Evolutionary conservation across 108 stramenopile genomes (phyloP).

Genomic region (Cyclostephanos tholiformis): DNA sequence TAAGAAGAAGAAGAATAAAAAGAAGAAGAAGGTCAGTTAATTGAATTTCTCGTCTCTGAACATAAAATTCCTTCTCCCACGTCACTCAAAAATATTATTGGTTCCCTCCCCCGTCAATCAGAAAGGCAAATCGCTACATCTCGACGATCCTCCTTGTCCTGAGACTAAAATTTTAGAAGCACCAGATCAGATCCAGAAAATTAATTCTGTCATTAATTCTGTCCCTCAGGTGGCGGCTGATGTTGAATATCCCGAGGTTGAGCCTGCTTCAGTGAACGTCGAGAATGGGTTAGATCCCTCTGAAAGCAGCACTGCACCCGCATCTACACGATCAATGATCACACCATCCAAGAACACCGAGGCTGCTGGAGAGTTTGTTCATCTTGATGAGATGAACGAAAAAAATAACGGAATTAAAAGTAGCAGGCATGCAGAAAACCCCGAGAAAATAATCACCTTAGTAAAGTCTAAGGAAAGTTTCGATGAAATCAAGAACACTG

Average conservation of each 20-base stretch:
- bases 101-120: slow-evolving; percentile 8
- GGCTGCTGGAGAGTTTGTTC: background rate
- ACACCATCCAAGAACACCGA: background rate
- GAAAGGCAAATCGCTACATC: slow-evolving; percentile 27
- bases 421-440: background rate
- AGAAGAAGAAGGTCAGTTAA: slow-evolving; percentile 39
- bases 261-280: background rate
- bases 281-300: slow-evolving; percentile 2
- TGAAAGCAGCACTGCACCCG: background rate
- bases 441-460: background rate
- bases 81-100: background rate
- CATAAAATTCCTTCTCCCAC: background rate
- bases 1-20: slow-evolving; percentile 41
- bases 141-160: slow-evolving; percentile 8
- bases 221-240: background rate
- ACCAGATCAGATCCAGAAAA: slow-evolving; percentile 17
- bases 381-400: background rate
- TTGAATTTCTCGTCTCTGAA: background rate
- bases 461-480: background rate
- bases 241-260: slow-evolving; percentile 3
- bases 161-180: background rate
- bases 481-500: slow-evolving; percentile 6
- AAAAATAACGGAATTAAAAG: background rate
- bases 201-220: slow-evolving; percentile 40
- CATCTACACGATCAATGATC: background rate